Conservation (phyloP, 306 rosid genomes). For the Boehmeria nivea region DNA sequence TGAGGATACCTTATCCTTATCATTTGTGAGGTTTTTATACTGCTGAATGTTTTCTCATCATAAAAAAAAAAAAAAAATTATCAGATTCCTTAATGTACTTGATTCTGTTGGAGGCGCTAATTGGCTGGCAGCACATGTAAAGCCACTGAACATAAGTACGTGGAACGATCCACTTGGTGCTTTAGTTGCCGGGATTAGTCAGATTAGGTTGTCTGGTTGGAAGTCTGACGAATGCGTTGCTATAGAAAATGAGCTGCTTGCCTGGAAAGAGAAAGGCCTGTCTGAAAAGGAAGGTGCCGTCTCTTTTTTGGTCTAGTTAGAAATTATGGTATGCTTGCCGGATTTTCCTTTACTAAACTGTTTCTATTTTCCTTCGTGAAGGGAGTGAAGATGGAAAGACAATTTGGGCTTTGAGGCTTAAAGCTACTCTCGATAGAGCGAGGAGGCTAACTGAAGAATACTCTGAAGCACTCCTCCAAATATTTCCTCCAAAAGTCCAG, state of each 20-base stretch:
- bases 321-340: not conserved
- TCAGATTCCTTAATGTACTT: conserved; percentile 73
- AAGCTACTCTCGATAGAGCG: conserved; percentile 93
- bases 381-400: conserved; percentile 93
- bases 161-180: conserved; percentile 87
- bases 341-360: conserved; percentile 10
- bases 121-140: conserved; percentile 69
- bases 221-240: conserved; percentile 86
- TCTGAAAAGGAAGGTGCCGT: conserved; percentile 71
- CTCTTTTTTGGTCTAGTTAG: conserved; percentile 12
- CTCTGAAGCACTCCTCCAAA: conserved; percentile 86
- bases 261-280: conserved; percentile 82
- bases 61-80: conserved; percentile 2
- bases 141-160: conserved; percentile 50
- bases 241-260: conserved; percentile 77
- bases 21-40: too few relatives aligned
- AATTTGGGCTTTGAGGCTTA: conserved; percentile 83
- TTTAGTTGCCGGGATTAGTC: conserved; percentile 70
- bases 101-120: conserved; percentile 70
- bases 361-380: conserved; percentile 24
- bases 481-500: conserved; percentile 92
- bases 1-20: too few relatives aligned
- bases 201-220: conserved; percentile 78
- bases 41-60: too few relatives aligned
- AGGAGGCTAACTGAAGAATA: conserved; percentile 94